phyloP scores from a whole-genome alignment of 495 filamentous ascomycete species.

The Apiosordaria backusii region DNA sequence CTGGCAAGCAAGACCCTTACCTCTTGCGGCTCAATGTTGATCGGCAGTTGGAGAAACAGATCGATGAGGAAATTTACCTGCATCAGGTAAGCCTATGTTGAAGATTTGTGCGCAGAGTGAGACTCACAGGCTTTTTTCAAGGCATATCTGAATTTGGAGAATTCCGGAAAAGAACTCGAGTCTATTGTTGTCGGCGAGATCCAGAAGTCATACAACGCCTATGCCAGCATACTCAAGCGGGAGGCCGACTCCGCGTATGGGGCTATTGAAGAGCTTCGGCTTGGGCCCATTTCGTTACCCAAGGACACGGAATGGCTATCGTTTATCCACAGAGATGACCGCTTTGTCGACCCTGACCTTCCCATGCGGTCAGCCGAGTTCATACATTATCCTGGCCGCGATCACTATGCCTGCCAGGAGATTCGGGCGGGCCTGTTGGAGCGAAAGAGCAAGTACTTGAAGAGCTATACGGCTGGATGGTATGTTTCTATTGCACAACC shows the following conservation, averaged over 20 bases:
- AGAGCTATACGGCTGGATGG: conserved; percentile 97
- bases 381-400: conserved; percentile 89
- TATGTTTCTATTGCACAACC: conserved; percentile 42
- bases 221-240: conserved; percentile 80
- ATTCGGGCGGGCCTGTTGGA: conserved; percentile 87
- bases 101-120: conserved; percentile 14
- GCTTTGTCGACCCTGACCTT: conserved; percentile 82
- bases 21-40: conserved; percentile 80
- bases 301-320: conserved; percentile 86
- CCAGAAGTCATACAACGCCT: conserved; percentile 92
- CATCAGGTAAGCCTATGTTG: conserved; percentile 60
- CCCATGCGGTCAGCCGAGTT: conserved; percentile 74
- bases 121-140: conserved; percentile 30
- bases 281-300: conserved; percentile 80
- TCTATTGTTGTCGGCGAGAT: conserved; percentile 95
- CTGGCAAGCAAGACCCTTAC: conserved; percentile 88
- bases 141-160: conserved; percentile 94
- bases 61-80: conserved; percentile 96
- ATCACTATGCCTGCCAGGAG: conserved; percentile 82
- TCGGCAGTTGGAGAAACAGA: conserved; percentile 81
- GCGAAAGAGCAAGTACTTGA: conserved; percentile 97
- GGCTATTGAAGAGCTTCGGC: conserved; percentile 76
- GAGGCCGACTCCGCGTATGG: conserved; percentile 80
- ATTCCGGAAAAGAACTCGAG: conserved; percentile 89
- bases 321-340: conserved; percentile 78